A percentile compares a stretch with the other conserved stretches of the same genome.
Evolutionary conservation across 1,284 basidiomycete genomes (phyloP).

Genomic region (Puccinia hordei): DNA sequence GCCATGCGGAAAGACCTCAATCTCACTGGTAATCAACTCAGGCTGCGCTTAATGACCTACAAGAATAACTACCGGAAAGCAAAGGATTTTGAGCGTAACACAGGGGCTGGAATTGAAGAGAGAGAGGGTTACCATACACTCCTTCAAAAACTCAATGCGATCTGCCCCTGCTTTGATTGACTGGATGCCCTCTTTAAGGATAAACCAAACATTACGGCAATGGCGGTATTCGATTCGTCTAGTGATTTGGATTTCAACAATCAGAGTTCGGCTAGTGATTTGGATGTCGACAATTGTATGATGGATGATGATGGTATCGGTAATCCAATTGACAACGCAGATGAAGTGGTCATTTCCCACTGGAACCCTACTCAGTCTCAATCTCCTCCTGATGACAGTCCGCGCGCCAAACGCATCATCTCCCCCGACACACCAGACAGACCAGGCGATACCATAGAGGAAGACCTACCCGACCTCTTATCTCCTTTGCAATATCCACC

Average conservation of each 20-base stretch:
- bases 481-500: too few species aligned
- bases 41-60: background rate
- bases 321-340: too few species aligned
- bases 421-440: too few species aligned
- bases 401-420: too few species aligned
- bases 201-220: background rate
- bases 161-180: background rate
- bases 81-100: background rate
- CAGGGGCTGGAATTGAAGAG: background rate
- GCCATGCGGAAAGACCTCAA: too few species aligned
- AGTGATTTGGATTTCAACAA: background rate
- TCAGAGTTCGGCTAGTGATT: background rate
- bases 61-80: background rate
- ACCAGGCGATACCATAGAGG: too few species aligned
- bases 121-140: background rate
- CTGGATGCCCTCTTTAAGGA: conserved; percentile 15
- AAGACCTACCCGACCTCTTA: too few species aligned
- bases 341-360: too few species aligned
- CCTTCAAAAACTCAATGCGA: background rate
- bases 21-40: background rate
- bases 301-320: too few species aligned
- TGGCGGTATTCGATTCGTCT: background rate
- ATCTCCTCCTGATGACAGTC: too few species aligned
- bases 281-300: too few species aligned
- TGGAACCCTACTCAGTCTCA: too few species aligned